These are phyloP conservation scores for Russula earlei DNA, from an alignment of 768 basidiomycete species.

Conservation along the genomic window DNA sequence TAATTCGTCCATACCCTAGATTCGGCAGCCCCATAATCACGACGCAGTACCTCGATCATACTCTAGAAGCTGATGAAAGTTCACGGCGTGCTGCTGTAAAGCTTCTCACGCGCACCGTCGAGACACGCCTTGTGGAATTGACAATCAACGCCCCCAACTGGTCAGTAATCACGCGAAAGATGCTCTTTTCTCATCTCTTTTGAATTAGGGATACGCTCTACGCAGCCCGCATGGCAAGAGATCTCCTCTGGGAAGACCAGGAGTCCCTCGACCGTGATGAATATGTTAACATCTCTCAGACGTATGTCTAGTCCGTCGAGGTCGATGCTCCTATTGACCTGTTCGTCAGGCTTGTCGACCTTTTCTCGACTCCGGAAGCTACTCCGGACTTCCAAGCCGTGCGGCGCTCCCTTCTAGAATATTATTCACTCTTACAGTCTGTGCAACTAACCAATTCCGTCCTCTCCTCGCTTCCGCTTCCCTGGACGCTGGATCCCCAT, in stretches of 20 bases:
- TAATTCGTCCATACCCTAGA: constrained; percentile 33
- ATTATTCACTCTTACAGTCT: constrained; percentile 78
- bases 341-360: constrained; percentile 64
- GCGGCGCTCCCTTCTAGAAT: constrained; percentile 68
- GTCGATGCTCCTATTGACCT: constrained; percentile 1
- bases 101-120: constrained; percentile 67
- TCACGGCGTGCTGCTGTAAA: constrained; percentile 76
- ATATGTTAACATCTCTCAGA: constrained; percentile 80
- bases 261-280: constrained; percentile 68
- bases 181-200: neutral
- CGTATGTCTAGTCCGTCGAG: constrained; percentile 43
- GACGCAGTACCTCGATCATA: constrained; percentile 66
- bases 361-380: constrained; percentile 64
- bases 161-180: constrained; percentile 35
- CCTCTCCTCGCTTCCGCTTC: constrained; percentile 76
- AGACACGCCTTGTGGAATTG: constrained; percentile 56
- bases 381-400: constrained; percentile 50
- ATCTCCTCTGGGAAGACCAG: constrained; percentile 86
- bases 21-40: constrained; percentile 76
- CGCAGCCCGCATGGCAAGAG: constrained; percentile 84
- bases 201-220: constrained; percentile 77
- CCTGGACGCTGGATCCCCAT: constrained; percentile 71
- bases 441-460: constrained; percentile 80
- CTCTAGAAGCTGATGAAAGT: constrained; percentile 59
- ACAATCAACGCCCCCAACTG: constrained; percentile 94